These are phyloP conservation scores for Termitomyces sp. DNA, from an alignment of 768 basidiomycete species.

Conservation along the genomic window DNA sequence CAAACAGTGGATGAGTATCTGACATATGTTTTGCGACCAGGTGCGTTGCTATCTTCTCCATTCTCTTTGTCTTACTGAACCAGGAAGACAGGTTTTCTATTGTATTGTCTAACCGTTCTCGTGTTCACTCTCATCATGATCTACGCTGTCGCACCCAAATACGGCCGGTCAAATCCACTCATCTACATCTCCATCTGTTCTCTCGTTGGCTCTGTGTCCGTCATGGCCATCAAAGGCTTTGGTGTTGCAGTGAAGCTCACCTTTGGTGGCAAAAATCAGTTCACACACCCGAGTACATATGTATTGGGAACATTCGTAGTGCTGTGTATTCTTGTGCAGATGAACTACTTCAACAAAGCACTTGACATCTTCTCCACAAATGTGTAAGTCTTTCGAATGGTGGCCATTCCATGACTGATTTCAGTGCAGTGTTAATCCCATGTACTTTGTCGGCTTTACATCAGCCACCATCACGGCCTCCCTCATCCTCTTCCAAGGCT, in stretches of 20 bases:
- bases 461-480: conserved; percentile 91
- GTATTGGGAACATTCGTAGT: conserved; percentile 82
- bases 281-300: conserved; percentile 93
- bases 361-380: conserved; percentile 96
- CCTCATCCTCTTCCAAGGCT: conserved; percentile 94
- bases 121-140: conserved; percentile 85
- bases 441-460: conserved; percentile 97
- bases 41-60: conserved; percentile 33
- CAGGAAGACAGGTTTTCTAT: conserved; percentile 63
- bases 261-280: conserved; percentile 89
- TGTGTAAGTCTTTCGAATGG: conserved; percentile 53
- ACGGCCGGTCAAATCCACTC: conserved; percentile 84
- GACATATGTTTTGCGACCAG: conserved; percentile 88
- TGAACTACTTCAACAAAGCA: conserved; percentile 98
- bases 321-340: conserved; percentile 84
- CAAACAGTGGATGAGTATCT: conserved; percentile 92
- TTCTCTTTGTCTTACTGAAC: not conserved
- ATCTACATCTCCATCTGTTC: conserved; percentile 98
- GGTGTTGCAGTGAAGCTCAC: conserved; percentile 96
- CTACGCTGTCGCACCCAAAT: conserved; percentile 73
- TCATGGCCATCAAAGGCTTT: conserved; percentile 99
- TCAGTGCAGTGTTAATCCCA: conserved; percentile 78
- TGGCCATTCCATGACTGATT: not conserved
- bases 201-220: conserved; percentile 89
- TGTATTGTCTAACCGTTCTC: conserved; percentile 84